Conservation (phyloP, 139 green algal genomes). For the Asterochloris erici region DNA sequence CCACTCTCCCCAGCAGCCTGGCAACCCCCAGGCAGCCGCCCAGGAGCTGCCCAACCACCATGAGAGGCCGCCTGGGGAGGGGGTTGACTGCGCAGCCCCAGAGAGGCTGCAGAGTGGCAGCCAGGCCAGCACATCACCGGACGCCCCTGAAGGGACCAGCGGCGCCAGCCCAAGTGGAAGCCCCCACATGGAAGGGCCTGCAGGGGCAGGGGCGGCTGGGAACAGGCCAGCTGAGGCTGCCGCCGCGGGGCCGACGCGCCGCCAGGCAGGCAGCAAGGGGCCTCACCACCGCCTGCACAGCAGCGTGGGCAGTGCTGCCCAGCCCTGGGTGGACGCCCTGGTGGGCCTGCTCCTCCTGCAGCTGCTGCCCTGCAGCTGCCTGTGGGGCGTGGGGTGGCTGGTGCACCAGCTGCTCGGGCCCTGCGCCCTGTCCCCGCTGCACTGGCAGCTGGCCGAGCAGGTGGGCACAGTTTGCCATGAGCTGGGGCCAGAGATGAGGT, state of each 20-base stretch:
- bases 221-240: background rate
- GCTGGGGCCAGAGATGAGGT: no score
- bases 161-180: background rate
- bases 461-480: no score
- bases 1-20: no score
- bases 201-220: background rate
- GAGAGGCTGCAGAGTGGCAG: background rate
- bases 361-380: slow-evolving; percentile 43
- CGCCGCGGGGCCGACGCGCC: no score
- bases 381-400: slow-evolving; percentile 50
- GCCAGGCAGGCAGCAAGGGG: background rate
- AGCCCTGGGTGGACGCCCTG: slow-evolving; percentile 32
- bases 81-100: no score
- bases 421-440: background rate
- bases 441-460: no score
- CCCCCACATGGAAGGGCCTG: background rate
- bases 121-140: background rate
- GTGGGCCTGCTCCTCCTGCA: slow-evolving; percentile 37
- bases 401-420: slow-evolving; percentile 48
- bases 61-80: no score
- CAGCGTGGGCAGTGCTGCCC: background rate
- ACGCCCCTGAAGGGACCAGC: background rate
- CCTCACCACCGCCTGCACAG: background rate
- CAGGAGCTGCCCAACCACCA: no score
- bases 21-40: no score